These are phyloP conservation scores for Metschnikowia vanudenii DNA, from an alignment of 805 yeast species.

Conservation along the genomic window DNA sequence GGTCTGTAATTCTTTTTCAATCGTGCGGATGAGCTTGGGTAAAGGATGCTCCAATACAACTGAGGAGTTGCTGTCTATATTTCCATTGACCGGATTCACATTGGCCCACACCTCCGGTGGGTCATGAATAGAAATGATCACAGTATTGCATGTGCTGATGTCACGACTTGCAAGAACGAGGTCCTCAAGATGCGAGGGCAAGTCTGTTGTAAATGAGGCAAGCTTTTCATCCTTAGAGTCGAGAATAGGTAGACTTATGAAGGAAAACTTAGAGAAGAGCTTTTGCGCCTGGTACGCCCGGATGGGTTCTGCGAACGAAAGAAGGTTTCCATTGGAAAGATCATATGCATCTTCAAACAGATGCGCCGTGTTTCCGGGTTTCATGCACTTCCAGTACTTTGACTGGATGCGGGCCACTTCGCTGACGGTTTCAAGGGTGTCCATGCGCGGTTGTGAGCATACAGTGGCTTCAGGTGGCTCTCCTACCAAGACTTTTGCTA, in stretches of 20 bases:
- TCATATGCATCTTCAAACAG: constrained; percentile 42
- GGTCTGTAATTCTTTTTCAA: constrained; percentile 34
- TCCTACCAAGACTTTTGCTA: constrained; percentile 86
- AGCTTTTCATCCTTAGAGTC: constrained; percentile 22
- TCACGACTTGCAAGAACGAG: constrained; percentile 71
- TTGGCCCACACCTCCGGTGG: constrained; percentile 92
- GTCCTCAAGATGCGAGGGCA: constrained; percentile 55
- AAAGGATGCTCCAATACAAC: constrained; percentile 73
- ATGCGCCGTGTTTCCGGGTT: constrained; percentile 56
- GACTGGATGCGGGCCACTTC: constrained; percentile 80
- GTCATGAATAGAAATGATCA: constrained; percentile 78
- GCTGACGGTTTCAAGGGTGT: constrained; percentile 76
- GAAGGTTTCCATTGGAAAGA: constrained; percentile 34
- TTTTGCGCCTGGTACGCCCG: constrained; percentile 66
- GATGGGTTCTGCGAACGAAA: constrained; percentile 69
- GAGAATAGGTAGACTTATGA: constrained; percentile 68
- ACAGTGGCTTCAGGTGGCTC: constrained; percentile 88
- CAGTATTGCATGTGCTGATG: constrained; percentile 59
- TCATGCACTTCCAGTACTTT: constrained; percentile 81
- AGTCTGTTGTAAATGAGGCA: constrained; percentile 34
- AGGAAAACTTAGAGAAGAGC: constrained; percentile 52
- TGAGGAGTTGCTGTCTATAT: constrained; percentile 68
- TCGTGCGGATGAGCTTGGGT: constrained; percentile 56
- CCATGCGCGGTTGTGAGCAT: constrained; percentile 64
- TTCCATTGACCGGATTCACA: constrained; percentile 75